Evolutionary conservation across 23 red algal species (phyloP), one percentile per base, ranked within the genome.

Genomic region (Gracilaria domingensis): DNA sequence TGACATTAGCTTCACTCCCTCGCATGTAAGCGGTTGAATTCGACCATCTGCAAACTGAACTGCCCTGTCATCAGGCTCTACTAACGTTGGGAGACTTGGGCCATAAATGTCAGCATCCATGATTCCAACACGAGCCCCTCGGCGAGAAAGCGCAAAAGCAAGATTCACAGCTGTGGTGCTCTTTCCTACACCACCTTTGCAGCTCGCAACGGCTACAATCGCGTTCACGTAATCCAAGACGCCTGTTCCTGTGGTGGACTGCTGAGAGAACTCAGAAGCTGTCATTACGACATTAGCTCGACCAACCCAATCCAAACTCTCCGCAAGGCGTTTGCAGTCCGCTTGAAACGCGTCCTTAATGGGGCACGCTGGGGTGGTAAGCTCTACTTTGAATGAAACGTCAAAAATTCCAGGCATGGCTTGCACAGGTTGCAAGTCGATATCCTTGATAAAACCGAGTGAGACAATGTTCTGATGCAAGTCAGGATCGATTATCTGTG

Each of bases 91-190:
- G 58, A 99, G 75, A 49, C 88, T 93, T 39, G 97, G 97, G 45
- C 97, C 97, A 48, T 99, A 99, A 58, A 99, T 96, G 73, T 99
- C 97, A 32, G 97, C 94, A 70, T 99, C 97, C 93, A 99, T 95
- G 48, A 99, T 95, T 55, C 97, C 97, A 7, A 99, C 97, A 65
- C 78, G 81, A 56, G 94, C 97, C 21, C 97, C 97, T 60, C 39
- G 62, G 32, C 39, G 32, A 29, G 97, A 59, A 66, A 99, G 90
- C 21, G 91, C 45, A 80, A 86, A 99, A 8, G 97, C 97, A 37
- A 99, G 69, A 79, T 99, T 99, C 30, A 99, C 94, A 35, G 97
- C 97, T 23, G 93, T 96, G 48, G 97, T 99, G 58, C 88, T 94
- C 80, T 99, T 99, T 37, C 93, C 97, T 12, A 99, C 97, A 45